Evolutionary conservation across 306 rosid genomes (phyloP), one percentile per base, ranked within the genome.

Genomic region (Malus domestica): DNA sequence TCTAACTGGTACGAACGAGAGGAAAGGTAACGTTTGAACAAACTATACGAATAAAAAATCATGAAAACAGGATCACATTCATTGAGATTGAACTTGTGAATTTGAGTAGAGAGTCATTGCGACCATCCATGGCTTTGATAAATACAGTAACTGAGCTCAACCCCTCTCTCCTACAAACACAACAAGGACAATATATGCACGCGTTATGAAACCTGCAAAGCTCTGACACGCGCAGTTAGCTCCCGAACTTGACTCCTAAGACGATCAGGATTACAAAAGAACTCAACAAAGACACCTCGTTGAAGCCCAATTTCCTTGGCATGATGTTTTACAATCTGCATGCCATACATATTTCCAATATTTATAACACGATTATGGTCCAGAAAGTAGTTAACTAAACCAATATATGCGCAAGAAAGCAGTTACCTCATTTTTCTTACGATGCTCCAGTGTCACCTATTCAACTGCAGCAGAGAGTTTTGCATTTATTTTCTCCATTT

Each of bases 371-470:
- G 19, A 14, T 46, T 46, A 46, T 4, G 54, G 54, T 46, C 54
- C 19, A 14, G 18, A 46, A 46, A 46, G 73, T 63, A 70, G 68
- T 61, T 49, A 42, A 13, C 4, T 6, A 40, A 67, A 54, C 72
- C 45, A 8, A 49, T 3, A 30, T 22, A 32, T 35, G 72, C 19
- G 15, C 54, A 7, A 46, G 2, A 46, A 15, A 46, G 54, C 5
- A 14, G 19, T 46, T 83, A 95, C 99, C 97, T 90, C 99, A 60
- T 88, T 95, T 82, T 95, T 92, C 89, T 90, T 90, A 46, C 90
- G 91, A 85, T 95, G 97, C 92, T 95, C 99, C 49, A 88, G 83
- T 10, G 97, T 92, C 88, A 92, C 99, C 80, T 92, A 96, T 86
- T 95, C 99, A 71, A 95, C 97, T 12, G 97, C 91, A 82, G 92